Percentiles rank a stretch among this genome's conserved stretches.
Conservation (phyloP, 2,329 filamentous ascomycete species). For the Claviceps humidiphila region DNA sequence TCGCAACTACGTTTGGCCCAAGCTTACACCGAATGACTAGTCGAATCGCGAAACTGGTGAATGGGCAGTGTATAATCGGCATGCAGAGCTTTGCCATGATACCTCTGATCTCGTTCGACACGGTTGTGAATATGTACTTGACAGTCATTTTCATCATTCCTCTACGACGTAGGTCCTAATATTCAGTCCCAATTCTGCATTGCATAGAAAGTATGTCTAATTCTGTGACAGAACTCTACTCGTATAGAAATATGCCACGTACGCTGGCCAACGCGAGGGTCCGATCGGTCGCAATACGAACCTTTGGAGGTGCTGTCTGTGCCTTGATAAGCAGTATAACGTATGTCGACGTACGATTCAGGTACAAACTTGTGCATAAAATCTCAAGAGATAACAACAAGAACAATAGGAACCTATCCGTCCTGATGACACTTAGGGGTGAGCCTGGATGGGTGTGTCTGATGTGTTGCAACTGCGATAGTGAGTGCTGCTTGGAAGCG, state of each 20-base stretch:
- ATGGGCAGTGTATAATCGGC: conserved; percentile 47
- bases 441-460: conserved; percentile 54
- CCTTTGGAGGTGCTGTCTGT: conserved; percentile 43
- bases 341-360: conserved; percentile 22
- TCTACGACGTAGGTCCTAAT: conserved; percentile 33
- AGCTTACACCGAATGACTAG: conserved; percentile 17
- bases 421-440: conserved; percentile 44
- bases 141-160: conserved; percentile 51
- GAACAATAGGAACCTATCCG: conserved; percentile 37
- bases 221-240: conserved; percentile 33
- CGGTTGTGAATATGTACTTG: conserved; percentile 48
- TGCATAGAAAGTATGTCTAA: background rate
- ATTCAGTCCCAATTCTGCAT: background rate
- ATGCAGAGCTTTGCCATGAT: conserved; percentile 46
- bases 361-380: background rate
- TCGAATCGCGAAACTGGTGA: conserved; percentile 41
- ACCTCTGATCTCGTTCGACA: conserved; percentile 47
- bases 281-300: conserved; percentile 40
- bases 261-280: conserved; percentile 29
- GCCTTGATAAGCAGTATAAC: conserved; percentile 45
- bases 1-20: too few relatives aligned
- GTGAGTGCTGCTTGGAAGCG: conserved; percentile 22
- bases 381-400: background rate
- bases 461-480: conserved; percentile 51
- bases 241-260: conserved; percentile 34